Base-by-base conservation (phyloP, 73 alveolate genomes). In the Symbiodinium pilosum region DNA sequence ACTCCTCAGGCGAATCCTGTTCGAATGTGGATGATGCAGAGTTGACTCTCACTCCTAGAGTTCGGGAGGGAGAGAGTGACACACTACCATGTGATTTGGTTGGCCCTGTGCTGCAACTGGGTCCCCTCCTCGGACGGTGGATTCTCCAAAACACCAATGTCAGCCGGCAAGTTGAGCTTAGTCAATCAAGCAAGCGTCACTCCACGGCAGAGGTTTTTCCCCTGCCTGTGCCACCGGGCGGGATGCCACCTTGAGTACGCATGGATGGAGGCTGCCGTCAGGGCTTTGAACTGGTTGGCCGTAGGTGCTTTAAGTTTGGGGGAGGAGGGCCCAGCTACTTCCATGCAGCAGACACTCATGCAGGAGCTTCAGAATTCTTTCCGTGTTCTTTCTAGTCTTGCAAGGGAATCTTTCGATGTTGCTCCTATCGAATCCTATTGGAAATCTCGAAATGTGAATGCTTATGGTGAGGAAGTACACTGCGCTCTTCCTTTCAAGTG, bases 171-270 rank as follows among this genome's bases (percentile, higher is more conserved):
- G 52, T 5, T 51, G n/a, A 47, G 39, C 11, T 0, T n/a, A 12
- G 24, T 24, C 54, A 3, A 36, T 0, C 59, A 86, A 73, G 85
- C 85, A 73, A 86, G 83, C 83, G 34, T 26, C 26, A 0, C 34
- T 39, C 93, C 93, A 86, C 68, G 93, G 93, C 59, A 24, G 93
- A 71, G 47, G 32, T 86, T 0, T 86, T 86, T 28, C 93, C 93
- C 30, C 51, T 86, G 83, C 93, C 93, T 9, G 21, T 86, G 51
- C 93, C 83, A 32, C 93, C n/a, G 81, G 4, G 30, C 16, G 77
- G 77, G 20, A 1, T 32, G 83, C 39, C 43, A 47, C 20, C 26
- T 36, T 2, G 47, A 43, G 38, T 20, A 86, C 11, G 40, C 14
- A 1, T 86, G 93, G 93, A 36, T 26, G 0, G 83, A 86, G 52